A percentile compares a stretch with the other conserved stretches of the same genome.
Evolutionary conservation across 1,284 basidiomycete genomes (phyloP).

Genomic region (Ustilago nuda): DNA sequence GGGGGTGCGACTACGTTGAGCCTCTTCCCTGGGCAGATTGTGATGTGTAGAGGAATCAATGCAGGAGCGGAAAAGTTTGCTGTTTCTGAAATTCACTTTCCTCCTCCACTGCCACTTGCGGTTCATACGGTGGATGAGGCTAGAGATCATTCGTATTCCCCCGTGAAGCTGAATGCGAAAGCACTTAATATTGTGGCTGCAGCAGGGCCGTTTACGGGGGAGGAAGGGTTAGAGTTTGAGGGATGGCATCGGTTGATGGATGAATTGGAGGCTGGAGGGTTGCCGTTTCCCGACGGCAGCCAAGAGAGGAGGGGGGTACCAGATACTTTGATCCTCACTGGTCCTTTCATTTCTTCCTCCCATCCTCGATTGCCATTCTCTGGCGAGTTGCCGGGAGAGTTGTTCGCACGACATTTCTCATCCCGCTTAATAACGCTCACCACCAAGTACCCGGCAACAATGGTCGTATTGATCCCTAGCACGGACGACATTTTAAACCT

Average conservation of each 20-base stretch:
- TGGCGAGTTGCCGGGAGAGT: conserved; percentile 75
- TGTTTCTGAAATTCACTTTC: conserved; percentile 82
- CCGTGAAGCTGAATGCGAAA: conserved; percentile 30
- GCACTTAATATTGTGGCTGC: conserved; percentile 50
- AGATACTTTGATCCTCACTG: conserved; percentile 81
- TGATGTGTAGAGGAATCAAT: conserved; percentile 88
- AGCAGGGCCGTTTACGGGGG: conserved; percentile 56
- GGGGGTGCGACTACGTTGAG: conserved; percentile 69
- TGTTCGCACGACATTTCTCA: conserved; percentile 80
- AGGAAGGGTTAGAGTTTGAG: conserved; percentile 52
- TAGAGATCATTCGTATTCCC: conserved; percentile 39
- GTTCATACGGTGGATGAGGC: conserved; percentile 48
- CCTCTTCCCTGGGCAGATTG: conserved; percentile 89
- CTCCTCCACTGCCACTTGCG: conserved; percentile 60
- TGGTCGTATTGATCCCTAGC: conserved; percentile 82
- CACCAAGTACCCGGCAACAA: conserved; percentile 76
- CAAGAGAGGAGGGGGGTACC: conserved; percentile 76
- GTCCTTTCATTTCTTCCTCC: conserved; percentile 85
- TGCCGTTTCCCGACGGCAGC: conserved; percentile 73
- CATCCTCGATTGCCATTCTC: conserved; percentile 84
- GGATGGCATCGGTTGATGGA: conserved; percentile 64
- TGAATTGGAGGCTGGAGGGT: conserved; percentile 45
- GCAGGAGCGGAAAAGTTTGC: conserved; percentile 88
- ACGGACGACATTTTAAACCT: conserved; percentile 82
- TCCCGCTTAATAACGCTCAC: conserved; percentile 76